These are phyloP conservation scores for Phytophthora pseudosyringae DNA, from an alignment of 352 stramenopile genomes.

Conservation along the genomic window DNA sequence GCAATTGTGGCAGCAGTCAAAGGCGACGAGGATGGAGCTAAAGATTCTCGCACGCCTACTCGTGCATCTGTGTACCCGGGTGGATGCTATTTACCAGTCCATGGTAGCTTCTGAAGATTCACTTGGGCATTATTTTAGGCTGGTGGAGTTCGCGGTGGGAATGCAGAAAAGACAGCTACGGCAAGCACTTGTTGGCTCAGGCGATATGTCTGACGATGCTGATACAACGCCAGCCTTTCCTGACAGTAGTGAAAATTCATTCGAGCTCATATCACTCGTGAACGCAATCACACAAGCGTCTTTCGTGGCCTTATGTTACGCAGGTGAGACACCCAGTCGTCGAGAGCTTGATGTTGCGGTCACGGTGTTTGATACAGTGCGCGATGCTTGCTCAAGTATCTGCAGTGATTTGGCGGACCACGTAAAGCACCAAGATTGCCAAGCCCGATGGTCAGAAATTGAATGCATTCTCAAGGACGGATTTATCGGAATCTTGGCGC, in stretches of 20 bases:
- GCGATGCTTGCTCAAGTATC: slow-evolving; percentile 38
- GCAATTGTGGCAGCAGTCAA: slow-evolving; percentile 40
- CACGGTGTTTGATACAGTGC: slow-evolving; percentile 31
- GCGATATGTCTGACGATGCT: neutral
- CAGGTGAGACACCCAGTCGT: neutral
- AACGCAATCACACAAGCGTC: slow-evolving; percentile 54
- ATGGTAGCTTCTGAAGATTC: slow-evolving; percentile 33
- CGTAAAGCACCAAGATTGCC: slow-evolving; percentile 13
- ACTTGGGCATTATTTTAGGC: slow-evolving; percentile 39
- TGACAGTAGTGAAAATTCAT: slow-evolving; percentile 29
- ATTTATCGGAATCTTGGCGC: slow-evolving; percentile 46
- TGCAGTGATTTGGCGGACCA: slow-evolving; percentile 25
- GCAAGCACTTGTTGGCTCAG: neutral
- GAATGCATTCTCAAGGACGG: slow-evolving; percentile 38
- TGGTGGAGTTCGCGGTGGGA: slow-evolving; percentile 44
- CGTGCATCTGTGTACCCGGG: slow-evolving; percentile 42
- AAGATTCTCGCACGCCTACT: slow-evolving; percentile 56
- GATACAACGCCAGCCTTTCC: neutral
- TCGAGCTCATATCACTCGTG: slow-evolving; percentile 48
- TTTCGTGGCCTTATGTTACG: slow-evolving; percentile 31
- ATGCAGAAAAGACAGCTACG: slow-evolving; percentile 44
- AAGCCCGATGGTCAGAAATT: slow-evolving; percentile 24
- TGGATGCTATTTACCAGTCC: slow-evolving; percentile 41
- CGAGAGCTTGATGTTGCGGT: slow-evolving; percentile 29
- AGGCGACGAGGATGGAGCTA: slow-evolving; percentile 41